A percentile compares a stretch with the other conserved stretches of the same genome.
Conservation (phyloP, 2,329 filamentous ascomycete species). For the Pseudofabraea citricarpa region DNA sequence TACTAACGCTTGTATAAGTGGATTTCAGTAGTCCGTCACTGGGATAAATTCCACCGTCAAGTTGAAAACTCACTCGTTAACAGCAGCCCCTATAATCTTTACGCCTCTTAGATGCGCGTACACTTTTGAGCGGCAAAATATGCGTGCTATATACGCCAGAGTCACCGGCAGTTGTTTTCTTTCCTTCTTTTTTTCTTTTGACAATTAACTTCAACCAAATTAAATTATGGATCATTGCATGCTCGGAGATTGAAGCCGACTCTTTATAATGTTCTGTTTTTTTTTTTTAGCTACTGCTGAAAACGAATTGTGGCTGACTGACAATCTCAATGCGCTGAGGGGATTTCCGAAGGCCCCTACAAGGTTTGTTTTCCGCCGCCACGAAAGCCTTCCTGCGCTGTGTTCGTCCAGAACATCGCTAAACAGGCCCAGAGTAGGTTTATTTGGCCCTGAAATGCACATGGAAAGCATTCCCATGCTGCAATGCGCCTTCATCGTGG, state of each 20-base stretch:
- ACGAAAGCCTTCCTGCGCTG: not conserved
- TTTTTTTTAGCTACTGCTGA: not conserved
- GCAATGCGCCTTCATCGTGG: not conserved
- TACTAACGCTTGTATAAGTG: not conserved
- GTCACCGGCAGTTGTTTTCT: not conserved
- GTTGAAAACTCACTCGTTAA: not conserved
- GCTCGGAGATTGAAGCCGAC: not conserved
- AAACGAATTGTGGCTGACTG: not conserved
- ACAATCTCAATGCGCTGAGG: not conserved
- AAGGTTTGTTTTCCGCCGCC: not conserved
- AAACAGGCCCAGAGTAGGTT: not conserved
- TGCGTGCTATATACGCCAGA: not conserved
- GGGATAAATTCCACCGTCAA: not conserved
- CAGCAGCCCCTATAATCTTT: not conserved
- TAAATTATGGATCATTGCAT: not conserved
- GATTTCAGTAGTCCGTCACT: not conserved
- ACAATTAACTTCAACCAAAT: not conserved
- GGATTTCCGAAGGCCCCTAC: not conserved
- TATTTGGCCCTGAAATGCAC: not conserved
- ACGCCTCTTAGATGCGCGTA: not conserved
- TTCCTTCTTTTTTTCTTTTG: too few species aligned
- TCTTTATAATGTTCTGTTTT: too few species aligned
- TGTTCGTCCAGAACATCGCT: not conserved
- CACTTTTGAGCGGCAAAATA: too few species aligned
- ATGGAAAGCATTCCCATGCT: not conserved